Evolutionary conservation across 441 rosid genomes (phyloP), one percentile per base, ranked within the genome.

Genomic region (Populus tomentosa): DNA sequence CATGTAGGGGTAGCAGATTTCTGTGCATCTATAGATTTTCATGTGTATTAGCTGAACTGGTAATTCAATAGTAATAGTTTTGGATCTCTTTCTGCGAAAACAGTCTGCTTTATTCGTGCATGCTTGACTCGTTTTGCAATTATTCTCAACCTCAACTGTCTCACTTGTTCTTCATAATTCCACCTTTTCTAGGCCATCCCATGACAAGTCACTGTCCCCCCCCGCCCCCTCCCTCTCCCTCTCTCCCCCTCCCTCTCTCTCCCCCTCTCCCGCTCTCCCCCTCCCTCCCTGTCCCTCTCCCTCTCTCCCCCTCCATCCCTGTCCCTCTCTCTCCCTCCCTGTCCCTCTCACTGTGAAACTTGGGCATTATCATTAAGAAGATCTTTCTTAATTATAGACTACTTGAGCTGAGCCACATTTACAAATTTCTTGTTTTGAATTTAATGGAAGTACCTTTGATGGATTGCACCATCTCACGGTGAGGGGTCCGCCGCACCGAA

Each of bases 121-220:
- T 84, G 85, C 82, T 83, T 66, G 74, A 80, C 85, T 80, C 76
- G 80, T 78, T 84, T 83, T 77, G 86, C 84, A 78, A 82, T 82
- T 84, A 84, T 86, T 80, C 86, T 76, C 70, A 69, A 21, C 80
- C 77, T 85, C 82, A 77, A 36, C 84, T 70, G 77, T 71, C 77
- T 70, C 78, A 24, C 70, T 69, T 56, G 78, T 78, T 81, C 59
- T 77, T 81, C 59, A 75, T 81, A 78, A 78, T 78, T 75, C 86
- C 78, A 33, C 79, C 75, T 80, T 82, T 77, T 61, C 78, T 68
- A 79, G 79, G 80, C 75, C 77, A 69, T 80, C 76, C 79, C 75
- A 80, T n/a, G 89, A 80, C 84, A 50, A 64, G 86, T 85, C 86
- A 16, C 85, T 78, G 1, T 84, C 89, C 53, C 75, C 68, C 89